phyloP scores from a whole-genome alignment of 148 eudicot species.

The Chenopodium berlandieri region DNA sequence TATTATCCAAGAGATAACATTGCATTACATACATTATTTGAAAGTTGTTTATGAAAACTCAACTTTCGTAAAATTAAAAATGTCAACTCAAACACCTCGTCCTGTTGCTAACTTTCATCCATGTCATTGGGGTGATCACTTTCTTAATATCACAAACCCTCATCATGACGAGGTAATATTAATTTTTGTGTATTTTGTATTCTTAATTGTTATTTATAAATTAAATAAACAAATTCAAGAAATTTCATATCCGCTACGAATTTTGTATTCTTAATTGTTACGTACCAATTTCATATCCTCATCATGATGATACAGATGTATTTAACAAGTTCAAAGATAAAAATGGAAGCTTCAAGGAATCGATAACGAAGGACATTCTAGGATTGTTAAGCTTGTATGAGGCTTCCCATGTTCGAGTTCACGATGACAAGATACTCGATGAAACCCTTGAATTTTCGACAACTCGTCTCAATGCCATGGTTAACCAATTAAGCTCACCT shows the following conservation, averaged over 20 bases:
- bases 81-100: constrained; percentile 12
- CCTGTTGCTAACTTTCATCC: constrained; percentile 31
- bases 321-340: constrained; percentile 32
- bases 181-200: neutral
- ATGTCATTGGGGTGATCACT: constrained; percentile 32
- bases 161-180: constrained; percentile 23
- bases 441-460: constrained; percentile 32
- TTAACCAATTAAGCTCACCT: constrained; percentile 11
- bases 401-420: constrained; percentile 27
- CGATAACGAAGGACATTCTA: constrained; percentile 1
- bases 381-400: constrained; percentile 43
- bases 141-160: constrained; percentile 9
- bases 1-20: too few species aligned
- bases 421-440: constrained; percentile 33
- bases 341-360: constrained; percentile 25
- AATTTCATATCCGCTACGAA: too few species aligned
- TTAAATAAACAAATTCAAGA: too few species aligned
- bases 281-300: too few species aligned
- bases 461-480: constrained; percentile 26
- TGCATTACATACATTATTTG: too few species aligned
- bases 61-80: neutral
- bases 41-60: too few species aligned
- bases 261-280: neutral
- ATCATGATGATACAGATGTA: too few species aligned
- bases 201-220: too few species aligned